Evolutionary conservation across 345 rosid genomes (phyloP).

Genomic region (Draba incana): DNA sequence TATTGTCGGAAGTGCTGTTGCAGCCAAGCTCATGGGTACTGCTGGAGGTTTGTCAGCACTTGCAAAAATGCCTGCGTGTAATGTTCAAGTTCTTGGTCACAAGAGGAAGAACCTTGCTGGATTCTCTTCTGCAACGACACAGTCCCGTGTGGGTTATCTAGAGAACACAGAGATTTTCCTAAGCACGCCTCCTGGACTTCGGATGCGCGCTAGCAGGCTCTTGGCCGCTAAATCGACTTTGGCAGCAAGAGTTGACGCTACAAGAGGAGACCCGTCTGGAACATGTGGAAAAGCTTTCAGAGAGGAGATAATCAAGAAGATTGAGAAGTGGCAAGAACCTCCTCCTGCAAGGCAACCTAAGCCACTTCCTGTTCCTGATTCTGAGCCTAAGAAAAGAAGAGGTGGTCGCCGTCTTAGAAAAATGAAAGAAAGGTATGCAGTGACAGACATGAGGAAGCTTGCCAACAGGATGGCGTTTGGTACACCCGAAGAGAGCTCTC

Average conservation of each 20-base stretch:
- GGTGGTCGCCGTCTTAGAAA: slow-evolving; percentile 96
- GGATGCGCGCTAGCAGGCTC: slow-evolving; percentile 77
- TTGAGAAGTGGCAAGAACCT: slow-evolving; percentile 98
- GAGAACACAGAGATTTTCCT: slow-evolving; percentile 91
- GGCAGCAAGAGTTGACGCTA: slow-evolving; percentile 88
- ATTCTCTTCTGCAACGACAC: slow-evolving; percentile 87
- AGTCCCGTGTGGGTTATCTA: slow-evolving; percentile 78
- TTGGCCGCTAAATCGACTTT: slow-evolving; percentile 87
- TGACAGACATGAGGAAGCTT: slow-evolving; percentile 95
- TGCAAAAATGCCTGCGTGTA: slow-evolving; percentile 98
- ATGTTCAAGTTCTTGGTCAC: slow-evolving; percentile 90
- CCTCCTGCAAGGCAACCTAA: slow-evolving; percentile 97
- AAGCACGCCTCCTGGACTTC: slow-evolving; percentile 73
- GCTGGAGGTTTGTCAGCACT: slow-evolving; percentile 94
- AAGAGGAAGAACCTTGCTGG: slow-evolving; percentile 96
- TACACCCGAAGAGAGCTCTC: slow-evolving; percentile 92
- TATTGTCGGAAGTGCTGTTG: slow-evolving; percentile 94
- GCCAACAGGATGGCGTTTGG: slow-evolving; percentile 99
- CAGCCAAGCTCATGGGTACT: slow-evolving; percentile 96
- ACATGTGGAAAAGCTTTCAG: slow-evolving; percentile 66
- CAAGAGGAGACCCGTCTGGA: slow-evolving; percentile 81
- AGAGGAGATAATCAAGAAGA: slow-evolving; percentile 80
- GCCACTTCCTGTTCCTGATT: slow-evolving; percentile 98
- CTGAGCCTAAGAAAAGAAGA: slow-evolving; percentile 96
- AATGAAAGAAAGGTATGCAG: slow-evolving; percentile 99